Percentiles rank a stretch among this genome's conserved stretches.
Evolutionary conservation across 2,329 filamentous ascomycete genomes (phyloP).

Genomic region (Fusarium haematococcum): DNA sequence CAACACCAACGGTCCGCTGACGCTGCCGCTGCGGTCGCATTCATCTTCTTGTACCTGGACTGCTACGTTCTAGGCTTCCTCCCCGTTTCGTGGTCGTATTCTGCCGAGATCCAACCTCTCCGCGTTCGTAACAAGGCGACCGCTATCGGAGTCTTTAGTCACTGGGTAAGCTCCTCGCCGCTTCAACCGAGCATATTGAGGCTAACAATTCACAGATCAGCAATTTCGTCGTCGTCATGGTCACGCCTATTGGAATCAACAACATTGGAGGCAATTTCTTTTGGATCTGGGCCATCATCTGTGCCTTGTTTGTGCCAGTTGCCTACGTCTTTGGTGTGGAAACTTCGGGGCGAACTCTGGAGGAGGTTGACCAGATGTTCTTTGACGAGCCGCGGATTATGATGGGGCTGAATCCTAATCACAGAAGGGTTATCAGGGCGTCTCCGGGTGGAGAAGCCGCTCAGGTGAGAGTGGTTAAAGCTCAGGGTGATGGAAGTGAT

Average conservation of each 20-base stretch:
- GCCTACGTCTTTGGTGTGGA: conserved; percentile 13
- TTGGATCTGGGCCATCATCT: conserved; percentile 18
- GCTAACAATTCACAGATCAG: conserved; percentile 2
- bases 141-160: background rate
- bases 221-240: conserved; percentile 16
- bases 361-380: conserved; percentile 13
- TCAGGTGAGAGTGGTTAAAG: background rate
- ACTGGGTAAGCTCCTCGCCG: background rate
- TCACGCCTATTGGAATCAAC: conserved; percentile 5
- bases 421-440: background rate
- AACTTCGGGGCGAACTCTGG: conserved; percentile 1
- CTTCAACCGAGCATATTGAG: no score
- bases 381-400: conserved; percentile 8
- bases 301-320: conserved; percentile 3
- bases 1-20: background rate
- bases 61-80: conserved; percentile 5
- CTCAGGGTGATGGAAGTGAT: background rate
- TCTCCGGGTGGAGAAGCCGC: background rate
- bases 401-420: conserved; percentile 6
- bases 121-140: background rate
- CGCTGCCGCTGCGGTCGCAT: conserved; percentile 8
- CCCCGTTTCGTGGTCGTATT: background rate
- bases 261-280: conserved; percentile 12
- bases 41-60: conserved; percentile 13
- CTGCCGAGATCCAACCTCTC: background rate